Percentiles rank a stretch among this genome's conserved stretches.
These are phyloP conservation scores for Pneumocystis wakefieldiae DNA, from an alignment of 1,139 yeast species.

Conservation along the genomic window DNA sequence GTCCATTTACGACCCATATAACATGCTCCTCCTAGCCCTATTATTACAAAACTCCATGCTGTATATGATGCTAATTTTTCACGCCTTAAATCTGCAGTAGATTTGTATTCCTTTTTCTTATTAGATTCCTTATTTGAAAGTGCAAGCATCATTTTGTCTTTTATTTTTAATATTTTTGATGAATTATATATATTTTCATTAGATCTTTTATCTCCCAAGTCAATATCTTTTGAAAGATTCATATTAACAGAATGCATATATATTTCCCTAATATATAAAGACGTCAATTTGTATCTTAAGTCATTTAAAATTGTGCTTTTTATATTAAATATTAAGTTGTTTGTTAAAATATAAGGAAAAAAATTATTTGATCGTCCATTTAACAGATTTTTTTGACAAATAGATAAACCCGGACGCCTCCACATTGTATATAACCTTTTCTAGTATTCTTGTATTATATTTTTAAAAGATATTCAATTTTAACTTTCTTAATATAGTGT, in stretches of 20 bases:
- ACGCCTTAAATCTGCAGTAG: constrained; percentile 17
- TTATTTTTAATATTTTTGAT: constrained; percentile 1
- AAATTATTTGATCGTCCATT: not conserved
- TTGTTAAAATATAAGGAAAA: not conserved
- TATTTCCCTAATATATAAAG: not conserved
- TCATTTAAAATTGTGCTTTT: not conserved
- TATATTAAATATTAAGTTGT: not conserved
- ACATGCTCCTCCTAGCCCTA: constrained; percentile 48
- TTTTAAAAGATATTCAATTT: no score
- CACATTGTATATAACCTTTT: no score
- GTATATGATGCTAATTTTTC: constrained; percentile 57
- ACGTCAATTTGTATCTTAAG: not conserved
- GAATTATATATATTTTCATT: not conserved
- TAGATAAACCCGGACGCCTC: no score
- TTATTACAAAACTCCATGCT: constrained; percentile 32
- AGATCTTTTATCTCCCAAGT: not conserved
- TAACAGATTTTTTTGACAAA: not conserved
- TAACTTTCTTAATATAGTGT: no score
- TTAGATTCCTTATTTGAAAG: constrained; percentile 8
- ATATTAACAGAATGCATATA: not conserved
- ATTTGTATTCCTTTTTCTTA: constrained; percentile 25
- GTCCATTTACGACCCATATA: constrained; percentile 72
- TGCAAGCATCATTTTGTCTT: constrained; percentile 10
- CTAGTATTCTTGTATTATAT: no score
- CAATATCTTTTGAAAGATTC: not conserved